Evolutionary conservation across 441 rosid species (phyloP).

Genomic region (Populus hybrid): DNA sequence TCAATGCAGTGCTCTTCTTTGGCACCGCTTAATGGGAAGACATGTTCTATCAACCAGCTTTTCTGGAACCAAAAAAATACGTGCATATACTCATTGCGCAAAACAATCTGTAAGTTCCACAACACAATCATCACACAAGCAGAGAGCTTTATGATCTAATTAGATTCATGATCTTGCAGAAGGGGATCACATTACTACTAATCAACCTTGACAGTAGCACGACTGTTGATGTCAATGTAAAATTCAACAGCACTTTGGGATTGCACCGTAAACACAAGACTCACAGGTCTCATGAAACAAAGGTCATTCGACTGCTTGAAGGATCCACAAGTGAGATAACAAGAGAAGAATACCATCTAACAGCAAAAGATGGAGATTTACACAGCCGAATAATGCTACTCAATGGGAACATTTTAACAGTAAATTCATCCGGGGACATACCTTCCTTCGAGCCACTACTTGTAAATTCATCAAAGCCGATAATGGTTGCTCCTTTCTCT

Average conservation of each 20-base stretch:
- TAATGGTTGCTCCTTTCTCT: constrained; percentile 66
- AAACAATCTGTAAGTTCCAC: constrained; percentile 58
- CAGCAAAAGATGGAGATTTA: constrained; percentile 68
- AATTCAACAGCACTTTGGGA: constrained; percentile 35
- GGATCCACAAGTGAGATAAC: constrained; percentile 25
- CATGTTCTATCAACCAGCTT: constrained; percentile 60
- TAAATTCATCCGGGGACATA: constrained; percentile 61
- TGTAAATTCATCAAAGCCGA: constrained; percentile 48
- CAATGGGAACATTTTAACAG: constrained; percentile 59
- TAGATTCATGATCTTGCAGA: constrained; percentile 42
- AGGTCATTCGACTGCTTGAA: constrained; percentile 20
- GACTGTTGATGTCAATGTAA: constrained; percentile 42
- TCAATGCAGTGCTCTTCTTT: constrained; percentile 74
- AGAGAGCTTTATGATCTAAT: constrained; percentile 10
- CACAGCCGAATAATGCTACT: constrained; percentile 84
- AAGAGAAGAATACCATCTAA: constrained; percentile 88
- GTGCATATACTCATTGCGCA: constrained; percentile 79
- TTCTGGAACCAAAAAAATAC: constrained; percentile 60
- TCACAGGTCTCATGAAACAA: constrained; percentile 26
- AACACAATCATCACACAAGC: neutral
- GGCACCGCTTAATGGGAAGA: constrained; percentile 86
- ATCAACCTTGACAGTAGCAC: constrained; percentile 73
- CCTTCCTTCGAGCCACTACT: constrained; percentile 57
- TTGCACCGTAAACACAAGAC: constrained; percentile 32
- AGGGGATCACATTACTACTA: constrained; percentile 63